Base-by-base conservation (phyloP, 106 monocot genomes). In the Agapanthus africanus region DNA sequence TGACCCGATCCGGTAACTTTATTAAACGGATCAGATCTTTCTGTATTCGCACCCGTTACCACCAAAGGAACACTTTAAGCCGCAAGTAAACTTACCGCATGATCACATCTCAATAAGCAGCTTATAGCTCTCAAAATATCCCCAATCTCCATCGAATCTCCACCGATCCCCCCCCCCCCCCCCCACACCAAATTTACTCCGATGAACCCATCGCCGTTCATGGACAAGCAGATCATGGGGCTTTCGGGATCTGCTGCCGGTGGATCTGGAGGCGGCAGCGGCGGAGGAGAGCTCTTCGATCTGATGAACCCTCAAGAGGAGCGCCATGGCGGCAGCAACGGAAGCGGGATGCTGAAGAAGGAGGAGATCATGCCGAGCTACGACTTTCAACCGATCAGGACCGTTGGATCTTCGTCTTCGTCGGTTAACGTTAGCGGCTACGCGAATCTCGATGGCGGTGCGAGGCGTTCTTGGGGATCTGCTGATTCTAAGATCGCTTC, bases 381-480 rank as follows among this genome's bases (percentile, higher is more conserved):
- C 65, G 94, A 94, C 37, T 94, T 94, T 67, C 94, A 90, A 60
- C 82, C 84, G 32, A 90, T 90, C 72, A 84, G 87, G 36, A 71
- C 75, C 37, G 54, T 62, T 26, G 70, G 74, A 40, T 70, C 73
- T 27, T 79, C 79, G 0, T 35, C 79, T 4, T 30, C 67, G 35
- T 37, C 71, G 35, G 71, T 37, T 30, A 47, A 37, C 19, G n/a
- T 49, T 25, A 74, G 62, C 18, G 73, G 54, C 4, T n/a, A 6
- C 68, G 50, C 46, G 41, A 44, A 42, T 22, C 44, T 65, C n/a
- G 80, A 71, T n/a, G 78, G 59, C 4, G 66, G 26, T 22, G 42
- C 15, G 11, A 66, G 42, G 42, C 33, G 25, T 36, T 40, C 79
- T 18, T 78, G 77, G 83, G 78, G 76, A 44, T 79, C 81, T 27